Evolutionary conservation across 345 rosid species (phyloP).

Genomic region (Citropsis articulata): DNA sequence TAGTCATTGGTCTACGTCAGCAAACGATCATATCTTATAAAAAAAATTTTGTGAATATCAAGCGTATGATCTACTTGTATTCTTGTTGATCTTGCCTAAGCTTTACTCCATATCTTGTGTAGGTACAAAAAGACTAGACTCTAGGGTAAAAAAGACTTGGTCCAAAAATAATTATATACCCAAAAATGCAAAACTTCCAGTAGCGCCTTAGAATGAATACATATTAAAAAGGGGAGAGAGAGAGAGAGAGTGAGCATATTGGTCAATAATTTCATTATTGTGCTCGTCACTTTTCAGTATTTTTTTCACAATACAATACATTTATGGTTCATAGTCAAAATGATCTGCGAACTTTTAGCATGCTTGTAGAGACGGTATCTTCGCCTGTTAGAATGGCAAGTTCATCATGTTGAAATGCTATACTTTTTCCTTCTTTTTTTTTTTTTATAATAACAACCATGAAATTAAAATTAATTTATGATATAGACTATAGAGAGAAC

Average conservation of each 20-base stretch:
- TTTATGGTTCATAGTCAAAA: background rate
- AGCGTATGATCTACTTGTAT: slow-evolving; percentile 29
- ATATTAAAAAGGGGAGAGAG: background rate
- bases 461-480: too few relatives aligned
- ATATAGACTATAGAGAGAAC: background rate
- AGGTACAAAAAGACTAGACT: slow-evolving; percentile 16
- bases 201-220: background rate
- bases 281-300: background rate
- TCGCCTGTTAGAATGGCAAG: background rate
- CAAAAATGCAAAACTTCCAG: background rate
- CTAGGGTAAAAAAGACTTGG: slow-evolving; percentile 15
- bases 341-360: background rate
- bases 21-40: slow-evolving; percentile 1
- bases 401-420: background rate
- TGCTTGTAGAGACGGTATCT: background rate
- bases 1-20: slow-evolving; percentile 19
- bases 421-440: too few relatives aligned
- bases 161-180: slow-evolving; percentile 1
- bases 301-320: background rate
- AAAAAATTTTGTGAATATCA: slow-evolving; percentile 1
- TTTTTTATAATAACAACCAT: too few relatives aligned
- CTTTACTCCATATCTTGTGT: slow-evolving; percentile 46
- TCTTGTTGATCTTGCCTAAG: slow-evolving; percentile 28
- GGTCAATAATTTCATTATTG: background rate
- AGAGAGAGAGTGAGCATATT: background rate